These are phyloP conservation scores for Chrysanthemum lavandulifolium DNA, from an alignment of 129 eudicot species.

Conservation along the genomic window DNA sequence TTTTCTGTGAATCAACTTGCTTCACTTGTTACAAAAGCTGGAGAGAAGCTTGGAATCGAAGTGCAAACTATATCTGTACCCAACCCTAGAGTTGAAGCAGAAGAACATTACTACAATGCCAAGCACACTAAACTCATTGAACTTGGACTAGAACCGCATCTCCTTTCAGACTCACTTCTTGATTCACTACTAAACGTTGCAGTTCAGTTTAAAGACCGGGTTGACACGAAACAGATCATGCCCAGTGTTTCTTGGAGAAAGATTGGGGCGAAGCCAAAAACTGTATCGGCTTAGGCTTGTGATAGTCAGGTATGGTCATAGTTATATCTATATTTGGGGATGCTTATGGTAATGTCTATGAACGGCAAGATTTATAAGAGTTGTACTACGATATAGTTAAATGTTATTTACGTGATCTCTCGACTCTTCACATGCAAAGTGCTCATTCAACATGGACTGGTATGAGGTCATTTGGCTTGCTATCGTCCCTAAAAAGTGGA, in stretches of 20 bases:
- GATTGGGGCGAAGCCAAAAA: constrained; percentile 94
- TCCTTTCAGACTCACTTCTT: constrained; percentile 90
- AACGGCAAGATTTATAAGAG: constrained; percentile 12
- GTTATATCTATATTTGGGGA: constrained; percentile 15
- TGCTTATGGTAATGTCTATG: constrained; percentile 4
- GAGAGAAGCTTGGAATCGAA: constrained; percentile 75
- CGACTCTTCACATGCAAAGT: not conserved
- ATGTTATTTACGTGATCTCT: not conserved
- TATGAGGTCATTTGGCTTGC: not conserved
- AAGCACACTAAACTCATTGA: constrained; percentile 93
- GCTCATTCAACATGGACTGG: not conserved
- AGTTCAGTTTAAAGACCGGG: constrained; percentile 71
- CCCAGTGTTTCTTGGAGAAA: constrained; percentile 97
- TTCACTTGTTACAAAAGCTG: constrained; percentile 87
- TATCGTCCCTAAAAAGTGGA: too few relatives aligned
- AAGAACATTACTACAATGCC: constrained; percentile 96
- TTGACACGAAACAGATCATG: constrained; percentile 90
- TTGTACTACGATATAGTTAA: constrained; percentile 14
- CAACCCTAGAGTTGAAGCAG: constrained; percentile 98
- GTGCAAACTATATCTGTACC: constrained; percentile 89
- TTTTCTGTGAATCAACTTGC: constrained; percentile 96
- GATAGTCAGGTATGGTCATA: constrained; percentile 14
- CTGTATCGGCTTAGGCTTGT: constrained; percentile 62
- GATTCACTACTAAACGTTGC: constrained; percentile 87
- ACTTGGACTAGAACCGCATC: constrained; percentile 84